Evolutionary conservation across 2,329 filamentous ascomycete species (phyloP).

Genomic region (Raffaelea arxii): DNA sequence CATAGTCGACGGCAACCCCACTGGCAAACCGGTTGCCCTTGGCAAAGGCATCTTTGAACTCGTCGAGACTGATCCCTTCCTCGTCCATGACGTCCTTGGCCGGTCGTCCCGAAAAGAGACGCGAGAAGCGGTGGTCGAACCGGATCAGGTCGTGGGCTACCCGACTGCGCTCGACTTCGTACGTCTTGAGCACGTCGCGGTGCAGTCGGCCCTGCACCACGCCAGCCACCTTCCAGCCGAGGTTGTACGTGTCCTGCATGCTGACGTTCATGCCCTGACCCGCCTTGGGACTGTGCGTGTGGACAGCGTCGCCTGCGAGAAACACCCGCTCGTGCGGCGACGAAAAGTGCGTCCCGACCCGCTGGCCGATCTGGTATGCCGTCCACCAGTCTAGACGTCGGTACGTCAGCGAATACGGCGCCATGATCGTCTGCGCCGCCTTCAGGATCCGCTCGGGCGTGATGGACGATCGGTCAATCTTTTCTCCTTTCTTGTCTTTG

Average conservation of each 20-base stretch:
- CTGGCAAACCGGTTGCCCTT: conserved; percentile 52
- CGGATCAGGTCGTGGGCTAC: conserved; percentile 58
- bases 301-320: conserved; percentile 53
- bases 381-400: conserved; percentile 54
- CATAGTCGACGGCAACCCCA: conserved; percentile 50
- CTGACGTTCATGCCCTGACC: conserved; percentile 52
- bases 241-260: conserved; percentile 52
- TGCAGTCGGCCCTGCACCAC: conserved; percentile 34
- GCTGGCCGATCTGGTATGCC: conserved; percentile 54
- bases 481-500: background rate
- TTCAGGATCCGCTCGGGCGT: conserved; percentile 47
- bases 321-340: conserved; percentile 50
- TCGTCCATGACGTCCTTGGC: conserved; percentile 50
- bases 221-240: conserved; percentile 46
- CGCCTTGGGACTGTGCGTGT: conserved; percentile 57
- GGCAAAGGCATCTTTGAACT: conserved; percentile 51
- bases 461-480: conserved; percentile 43
- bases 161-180: conserved; percentile 41
- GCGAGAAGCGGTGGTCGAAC: conserved; percentile 49
- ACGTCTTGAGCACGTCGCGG: conserved; percentile 35
- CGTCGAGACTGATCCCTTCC: conserved; percentile 50
- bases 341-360: conserved; percentile 59
- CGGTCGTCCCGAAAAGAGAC: conserved; percentile 46
- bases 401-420: conserved; percentile 40
- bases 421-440: conserved; percentile 47